Conservation (phyloP, 2,329 filamentous ascomycete genomes). For the Bertia moriformis region DNA sequence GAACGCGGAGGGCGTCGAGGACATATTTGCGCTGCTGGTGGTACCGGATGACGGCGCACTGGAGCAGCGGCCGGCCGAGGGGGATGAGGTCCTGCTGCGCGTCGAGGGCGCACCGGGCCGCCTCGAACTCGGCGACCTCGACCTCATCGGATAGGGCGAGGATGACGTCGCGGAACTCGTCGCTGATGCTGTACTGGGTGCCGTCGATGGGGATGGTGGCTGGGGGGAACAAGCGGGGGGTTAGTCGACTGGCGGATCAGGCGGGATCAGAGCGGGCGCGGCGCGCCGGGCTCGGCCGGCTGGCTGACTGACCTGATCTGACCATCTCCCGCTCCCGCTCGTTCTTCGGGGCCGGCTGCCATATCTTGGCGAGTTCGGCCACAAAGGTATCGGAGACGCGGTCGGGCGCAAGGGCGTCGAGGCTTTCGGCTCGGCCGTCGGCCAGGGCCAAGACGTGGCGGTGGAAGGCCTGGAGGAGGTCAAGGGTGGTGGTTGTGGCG, state of each 20-base stretch:
- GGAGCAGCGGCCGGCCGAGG: conserved; percentile 58
- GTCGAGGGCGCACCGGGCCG: conserved; percentile 62
- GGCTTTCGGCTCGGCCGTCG: conserved; percentile 43
- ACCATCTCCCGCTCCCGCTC: conserved; percentile 61
- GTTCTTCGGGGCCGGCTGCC: conserved; percentile 64
- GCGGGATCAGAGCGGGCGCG: conserved; percentile 2
- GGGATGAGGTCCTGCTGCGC: conserved; percentile 54
- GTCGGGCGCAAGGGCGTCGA: conserved; percentile 46
- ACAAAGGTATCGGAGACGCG: conserved; percentile 50
- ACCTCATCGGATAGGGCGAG: conserved; percentile 75
- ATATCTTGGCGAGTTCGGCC: conserved; percentile 52
- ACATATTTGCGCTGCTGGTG: conserved; percentile 73
- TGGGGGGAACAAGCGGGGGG: no score
- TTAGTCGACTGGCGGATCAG: conserved; percentile 6
- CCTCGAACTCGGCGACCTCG: conserved; percentile 77
- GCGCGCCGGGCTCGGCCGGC: no score
- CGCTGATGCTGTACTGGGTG: conserved; percentile 66
- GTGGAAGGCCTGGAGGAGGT: conserved; percentile 70
- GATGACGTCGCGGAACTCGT: conserved; percentile 71
- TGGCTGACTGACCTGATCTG: conserved; percentile 42
- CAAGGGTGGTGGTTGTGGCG: conserved; percentile 61
- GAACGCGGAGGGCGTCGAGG: conserved; percentile 68
- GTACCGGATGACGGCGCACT: conserved; percentile 73
- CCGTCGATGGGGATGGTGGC: conserved; percentile 64
- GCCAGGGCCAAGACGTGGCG: conserved; percentile 67